Evolutionary conservation across 177 flowering plant genomes (phyloP).

Genomic region (Telopea speciosissima): DNA sequence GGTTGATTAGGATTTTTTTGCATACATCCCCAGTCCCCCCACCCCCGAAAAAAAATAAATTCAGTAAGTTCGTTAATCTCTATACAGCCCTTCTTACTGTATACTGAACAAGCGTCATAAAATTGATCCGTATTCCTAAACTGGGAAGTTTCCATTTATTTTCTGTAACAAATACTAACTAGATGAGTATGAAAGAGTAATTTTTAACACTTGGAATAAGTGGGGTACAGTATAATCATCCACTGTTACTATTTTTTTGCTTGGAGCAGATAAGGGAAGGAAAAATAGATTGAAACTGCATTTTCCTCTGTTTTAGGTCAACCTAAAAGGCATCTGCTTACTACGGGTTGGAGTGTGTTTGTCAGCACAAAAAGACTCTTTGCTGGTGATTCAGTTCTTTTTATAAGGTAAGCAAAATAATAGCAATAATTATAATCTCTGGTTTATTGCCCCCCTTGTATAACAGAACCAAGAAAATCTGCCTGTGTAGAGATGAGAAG

Average conservation of each 20-base stretch:
- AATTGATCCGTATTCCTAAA: too few relatives aligned
- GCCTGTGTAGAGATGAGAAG: conserved; percentile 64
- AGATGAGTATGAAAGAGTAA: not conserved
- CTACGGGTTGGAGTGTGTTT: conserved; percentile 97
- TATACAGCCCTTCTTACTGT: too few relatives aligned
- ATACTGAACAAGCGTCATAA: too few relatives aligned
- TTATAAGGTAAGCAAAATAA: conserved; percentile 53
- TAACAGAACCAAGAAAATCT: conserved; percentile 4
- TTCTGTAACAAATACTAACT: not conserved
- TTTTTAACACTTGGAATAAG: not conserved
- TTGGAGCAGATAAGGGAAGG: not conserved
- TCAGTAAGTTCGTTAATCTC: too few relatives aligned
- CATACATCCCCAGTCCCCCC: too few relatives aligned
- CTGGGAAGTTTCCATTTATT: not conserved
- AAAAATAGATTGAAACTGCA: not conserved
- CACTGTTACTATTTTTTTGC: not conserved
- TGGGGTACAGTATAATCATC: not conserved
- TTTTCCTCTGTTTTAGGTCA: conserved; percentile 50
- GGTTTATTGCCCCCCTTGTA: not conserved
- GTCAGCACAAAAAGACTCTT: conserved; percentile 84
- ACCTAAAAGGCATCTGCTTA: conserved; percentile 86
- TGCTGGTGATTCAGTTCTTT: conserved; percentile 90
- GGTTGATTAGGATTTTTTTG: too few relatives aligned
- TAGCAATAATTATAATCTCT: not conserved
- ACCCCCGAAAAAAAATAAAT: too few relatives aligned